phyloP scores from a whole-genome alignment of 768 basidiomycete genomes.

The Tricholoma saponaceum region DNA sequence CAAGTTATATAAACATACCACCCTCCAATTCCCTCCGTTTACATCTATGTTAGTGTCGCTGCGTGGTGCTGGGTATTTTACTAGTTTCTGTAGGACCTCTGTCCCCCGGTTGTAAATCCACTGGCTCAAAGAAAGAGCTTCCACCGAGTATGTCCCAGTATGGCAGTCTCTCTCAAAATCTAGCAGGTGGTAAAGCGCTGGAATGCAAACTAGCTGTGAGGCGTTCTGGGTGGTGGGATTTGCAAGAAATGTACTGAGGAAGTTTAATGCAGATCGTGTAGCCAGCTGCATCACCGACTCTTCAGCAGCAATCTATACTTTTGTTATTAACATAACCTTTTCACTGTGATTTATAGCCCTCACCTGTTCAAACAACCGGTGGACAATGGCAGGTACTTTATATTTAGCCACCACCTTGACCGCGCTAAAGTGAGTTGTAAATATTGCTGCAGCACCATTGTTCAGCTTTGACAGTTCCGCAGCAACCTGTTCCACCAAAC shows the following conservation, averaged over 20 bases:
- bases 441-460: not conserved
- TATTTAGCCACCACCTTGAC: not conserved
- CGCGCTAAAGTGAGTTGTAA: not conserved
- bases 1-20: no score
- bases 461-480: not conserved
- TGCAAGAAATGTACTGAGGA: not conserved
- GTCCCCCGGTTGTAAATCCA: not conserved
- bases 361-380: not conserved
- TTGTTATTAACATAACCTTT: not conserved
- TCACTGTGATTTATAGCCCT: not conserved
- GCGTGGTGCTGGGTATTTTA: no score
- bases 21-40: no score
- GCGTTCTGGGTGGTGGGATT: not conserved
- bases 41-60: no score
- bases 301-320: not conserved
- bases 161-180: not conserved
- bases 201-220: not conserved
- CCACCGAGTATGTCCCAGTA: not conserved
- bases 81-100: no score
- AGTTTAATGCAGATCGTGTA: not conserved
- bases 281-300: slow-evolving; percentile 3
- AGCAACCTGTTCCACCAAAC: not conserved
- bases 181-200: not conserved
- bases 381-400: not conserved
- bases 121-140: not conserved